Percentiles rank a stretch among this genome's conserved stretches.
These are phyloP conservation scores for Delphinella strobiligena DNA, from an alignment of 2,329 filamentous ascomycete species.

Conservation along the genomic window DNA sequence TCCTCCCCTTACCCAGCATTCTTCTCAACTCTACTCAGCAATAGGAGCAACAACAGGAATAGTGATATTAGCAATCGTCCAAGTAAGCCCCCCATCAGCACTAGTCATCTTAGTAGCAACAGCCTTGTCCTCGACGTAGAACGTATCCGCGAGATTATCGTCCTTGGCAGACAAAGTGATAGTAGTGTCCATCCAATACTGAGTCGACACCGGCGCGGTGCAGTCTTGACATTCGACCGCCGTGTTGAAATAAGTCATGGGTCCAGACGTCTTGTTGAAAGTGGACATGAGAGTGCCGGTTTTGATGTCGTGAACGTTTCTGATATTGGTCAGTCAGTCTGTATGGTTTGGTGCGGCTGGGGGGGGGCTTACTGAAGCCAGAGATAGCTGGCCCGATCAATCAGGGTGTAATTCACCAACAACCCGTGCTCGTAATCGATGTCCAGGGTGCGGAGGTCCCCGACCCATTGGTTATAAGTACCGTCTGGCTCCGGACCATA, in stretches of 20 bases:
- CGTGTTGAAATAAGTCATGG: constrained; percentile 7
- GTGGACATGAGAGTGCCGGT: constrained; percentile 2
- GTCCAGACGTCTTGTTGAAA: constrained; percentile 3
- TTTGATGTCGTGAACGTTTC: constrained; percentile 1
- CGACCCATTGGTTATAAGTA: constrained; percentile 14
- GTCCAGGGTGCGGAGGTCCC: constrained; percentile 13
- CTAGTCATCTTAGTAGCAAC: constrained; percentile 3
- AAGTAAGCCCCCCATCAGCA: constrained; percentile 8
- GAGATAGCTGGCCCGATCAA: constrained; percentile 13
- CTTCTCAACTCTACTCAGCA: too few relatives aligned
- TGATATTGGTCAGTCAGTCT: too few relatives aligned
- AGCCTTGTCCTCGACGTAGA: constrained; percentile 4
- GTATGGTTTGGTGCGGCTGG: too few relatives aligned
- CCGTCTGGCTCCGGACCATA: constrained; percentile 12
- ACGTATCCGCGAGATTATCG: constrained; percentile 5
- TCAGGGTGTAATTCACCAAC: constrained; percentile 17
- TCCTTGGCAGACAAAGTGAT: constrained; percentile 7
- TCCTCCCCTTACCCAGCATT: too few relatives aligned
- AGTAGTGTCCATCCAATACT: constrained; percentile 8
- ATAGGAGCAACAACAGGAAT: constrained; percentile 7
- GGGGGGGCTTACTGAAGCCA: constrained; percentile 13
- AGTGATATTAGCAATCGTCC: constrained; percentile 9
- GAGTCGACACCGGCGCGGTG: constrained; percentile 2
- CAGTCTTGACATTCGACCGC: constrained; percentile 9
- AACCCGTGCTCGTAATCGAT: constrained; percentile 14